Percentiles rank a stretch among this genome's conserved stretches.
phyloP scores from a whole-genome alignment of 768 basidiomycete species.

The Glaciozyma antarctica region DNA sequence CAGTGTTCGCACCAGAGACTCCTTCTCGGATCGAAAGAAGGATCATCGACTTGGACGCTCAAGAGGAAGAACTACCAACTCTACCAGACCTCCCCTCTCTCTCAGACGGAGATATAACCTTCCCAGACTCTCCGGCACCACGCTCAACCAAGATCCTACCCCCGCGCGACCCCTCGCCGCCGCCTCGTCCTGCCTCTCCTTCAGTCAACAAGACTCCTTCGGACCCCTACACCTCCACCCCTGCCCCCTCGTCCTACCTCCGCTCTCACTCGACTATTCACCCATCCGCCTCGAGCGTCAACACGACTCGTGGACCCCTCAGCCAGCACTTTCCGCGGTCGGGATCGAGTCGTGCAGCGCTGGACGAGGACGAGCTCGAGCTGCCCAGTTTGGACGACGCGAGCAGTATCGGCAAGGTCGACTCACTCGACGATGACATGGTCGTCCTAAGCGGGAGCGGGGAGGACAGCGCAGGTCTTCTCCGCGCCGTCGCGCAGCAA shows the following conservation, averaged over 20 bases:
- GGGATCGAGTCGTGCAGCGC: not conserved
- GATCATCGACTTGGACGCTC: too few species aligned
- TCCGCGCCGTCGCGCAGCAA: not conserved
- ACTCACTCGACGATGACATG: conserved; percentile 5
- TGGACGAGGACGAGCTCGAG: conserved; percentile 4
- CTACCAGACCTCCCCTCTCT: too few species aligned
- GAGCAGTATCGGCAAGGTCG: not conserved
- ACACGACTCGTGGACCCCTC: not conserved
- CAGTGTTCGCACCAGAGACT: too few species aligned
- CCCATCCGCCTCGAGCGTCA: not conserved
- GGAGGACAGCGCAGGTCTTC: not conserved
- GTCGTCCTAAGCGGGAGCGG: conserved; percentile 18
- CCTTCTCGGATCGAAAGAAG: too few species aligned
- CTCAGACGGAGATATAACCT: too few species aligned
- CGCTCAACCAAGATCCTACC: too few species aligned
- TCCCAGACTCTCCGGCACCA: too few species aligned
- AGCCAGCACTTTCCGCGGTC: not conserved
- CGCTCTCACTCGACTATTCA: conserved; percentile 10
- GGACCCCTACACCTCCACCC: conserved; percentile 17
- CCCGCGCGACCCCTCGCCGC: too few species aligned
- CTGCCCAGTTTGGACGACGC: not conserved
- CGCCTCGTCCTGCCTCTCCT: too few species aligned
- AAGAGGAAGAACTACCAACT: too few species aligned
- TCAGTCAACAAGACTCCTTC: too few species aligned
- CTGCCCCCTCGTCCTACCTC: conserved; percentile 3